Base-by-base conservation (phyloP, 2,329 filamentous ascomycete genomes). In the Cladorrhinum sp. region DNA sequence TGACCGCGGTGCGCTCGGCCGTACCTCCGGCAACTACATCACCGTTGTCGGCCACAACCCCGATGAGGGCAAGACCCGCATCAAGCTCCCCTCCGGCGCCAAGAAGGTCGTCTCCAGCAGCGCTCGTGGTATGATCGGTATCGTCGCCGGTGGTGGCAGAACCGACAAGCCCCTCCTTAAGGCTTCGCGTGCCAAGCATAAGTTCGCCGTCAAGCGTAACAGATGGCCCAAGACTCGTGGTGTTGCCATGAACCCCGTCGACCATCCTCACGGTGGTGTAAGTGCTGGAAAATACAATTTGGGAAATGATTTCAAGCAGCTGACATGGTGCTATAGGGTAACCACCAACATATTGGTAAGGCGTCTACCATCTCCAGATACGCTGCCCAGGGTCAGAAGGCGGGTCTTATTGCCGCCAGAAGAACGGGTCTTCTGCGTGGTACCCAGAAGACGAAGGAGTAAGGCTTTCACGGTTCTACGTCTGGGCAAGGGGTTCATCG, bases 211-310 rank as follows among this genome's bases (percentile, higher is more conserved):
- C 85, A 99, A 99, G 92, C 92, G 95, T 79, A 98, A 99, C 92
- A 93, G 88, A 78, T 99, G 95, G 95, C 95, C 95, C 83, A 97
- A 96, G 91, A 99, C 95, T 87, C 93, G 95, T 95, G 95, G 95
- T 97, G 95, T 99, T 89, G 95, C 95, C 82, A 99, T 99, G 95
- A 99, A 99, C 86, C 95, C 95, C 75, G 95, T 99, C 76, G 95
- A 99, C 84, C 95, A 99, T 88, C 91, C 91, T 81, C 91, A 95
- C 89, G 91, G 91, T 91, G 90, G 89, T 91, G 84, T 85, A 85
- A 73, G 82, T 85, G 72, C 56, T 60, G 49, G 25, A 53, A 32
- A n/a, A 60, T 54, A 54, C 55, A n/a, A 53, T 52, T 59, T 4
- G 49, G 2, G 25, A 6, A 16, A 23, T 27, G 12, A 50, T 45